phyloP scores from a whole-genome alignment of 768 basidiomycete species.

The Phaeolepiota aurea region DNA sequence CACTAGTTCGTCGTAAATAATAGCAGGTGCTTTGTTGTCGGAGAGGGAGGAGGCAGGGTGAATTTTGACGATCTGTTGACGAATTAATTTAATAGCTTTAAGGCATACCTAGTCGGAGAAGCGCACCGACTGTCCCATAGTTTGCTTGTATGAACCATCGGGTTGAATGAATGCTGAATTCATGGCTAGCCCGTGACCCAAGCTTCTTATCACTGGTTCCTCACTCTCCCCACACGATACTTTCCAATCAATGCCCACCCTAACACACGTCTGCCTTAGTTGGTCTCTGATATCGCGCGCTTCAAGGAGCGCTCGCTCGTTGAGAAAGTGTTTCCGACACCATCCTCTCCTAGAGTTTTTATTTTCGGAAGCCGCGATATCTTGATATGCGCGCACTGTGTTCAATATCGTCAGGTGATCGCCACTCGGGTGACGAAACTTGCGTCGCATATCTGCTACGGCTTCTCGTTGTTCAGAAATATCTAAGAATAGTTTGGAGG shows the following conservation, averaged over 20 bases:
- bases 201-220: constrained; percentile 60
- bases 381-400: constrained; percentile 73
- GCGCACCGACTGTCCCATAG: constrained; percentile 62
- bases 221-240: constrained; percentile 53
- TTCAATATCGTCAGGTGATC: constrained; percentile 91
- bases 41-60: constrained; percentile 82
- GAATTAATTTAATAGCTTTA: background rate
- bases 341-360: constrained; percentile 54
- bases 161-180: constrained; percentile 81
- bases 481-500: constrained; percentile 78
- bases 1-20: constrained; percentile 92
- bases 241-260: constrained; percentile 52
- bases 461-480: constrained; percentile 65
- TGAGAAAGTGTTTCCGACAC: constrained; percentile 81
- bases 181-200: constrained; percentile 70
- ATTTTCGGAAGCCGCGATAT: constrained; percentile 41
- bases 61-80: constrained; percentile 64
- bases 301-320: constrained; percentile 71
- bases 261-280: constrained; percentile 55
- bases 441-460: constrained; percentile 59
- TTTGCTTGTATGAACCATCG: constrained; percentile 82
- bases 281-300: constrained; percentile 78
- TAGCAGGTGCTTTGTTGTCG: constrained; percentile 76
- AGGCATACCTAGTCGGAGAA: background rate
- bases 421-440: constrained; percentile 78